Evolutionary conservation across 2,329 filamentous ascomycete species (phyloP), one percentile per base, ranked within the genome.

Genomic region (Hymenotorrendiella dingleyae): DNA sequence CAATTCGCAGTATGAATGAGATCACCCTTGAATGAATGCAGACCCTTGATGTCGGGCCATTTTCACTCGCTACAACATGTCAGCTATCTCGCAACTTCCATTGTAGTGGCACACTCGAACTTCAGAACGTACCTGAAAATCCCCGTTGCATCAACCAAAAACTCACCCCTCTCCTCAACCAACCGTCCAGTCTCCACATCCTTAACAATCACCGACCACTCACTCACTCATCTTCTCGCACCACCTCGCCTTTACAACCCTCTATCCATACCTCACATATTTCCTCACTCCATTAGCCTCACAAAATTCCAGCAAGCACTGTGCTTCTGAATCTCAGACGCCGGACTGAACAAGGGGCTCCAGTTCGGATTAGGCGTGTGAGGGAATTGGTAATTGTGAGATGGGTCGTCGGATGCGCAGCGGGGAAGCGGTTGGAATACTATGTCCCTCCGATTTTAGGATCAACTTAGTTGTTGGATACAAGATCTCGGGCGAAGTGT

Each of bases 1-100:
- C 77, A 83, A 47, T 80, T 70, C 0, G 78, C 79, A 0, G 77
- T 73, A 48, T 83, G 79, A 4, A 76, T 67, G 0, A 83, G 61
- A 0, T 68, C 45, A 0, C 79, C 79, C 54, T 71, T 45, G 41
- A 53, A 55, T 22, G 30, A 29, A 22, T 51, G 26, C 12, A 80
- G 67, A 0, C 78, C 79, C 1, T 73, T 71, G 48, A 80, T 80
- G 21, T 77, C 64, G 0, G 80, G 81, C 2, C 82, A 62, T 45
- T 73, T 76, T 78, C 78, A 84, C 8, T 72, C 72, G 52, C 48
- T 54, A 9, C 29, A 3, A 9, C 14, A 35, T 12, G 0, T 20
- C 22, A 23, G 27, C 21, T 17, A 16, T 19, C 6, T 12, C 7
- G 12, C 26, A 9, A 9, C n/a, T 12, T 8, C 8, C 8, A 4